phyloP scores from a whole-genome alignment of 768 basidiomycete genomes.

The Lyophyllum decastes region DNA sequence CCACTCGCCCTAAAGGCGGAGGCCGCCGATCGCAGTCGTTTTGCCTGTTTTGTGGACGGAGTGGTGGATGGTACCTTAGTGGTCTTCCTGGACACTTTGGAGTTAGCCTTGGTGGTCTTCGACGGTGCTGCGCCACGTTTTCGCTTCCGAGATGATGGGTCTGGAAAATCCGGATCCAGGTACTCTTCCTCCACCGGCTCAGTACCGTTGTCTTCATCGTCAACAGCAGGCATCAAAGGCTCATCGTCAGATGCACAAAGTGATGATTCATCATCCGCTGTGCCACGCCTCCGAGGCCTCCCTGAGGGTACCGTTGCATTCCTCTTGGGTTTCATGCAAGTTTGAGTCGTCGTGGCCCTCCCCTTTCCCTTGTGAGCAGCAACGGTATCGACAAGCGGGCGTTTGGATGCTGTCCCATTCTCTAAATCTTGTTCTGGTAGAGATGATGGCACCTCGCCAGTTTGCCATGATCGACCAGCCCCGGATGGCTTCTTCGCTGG shows the following conservation, averaged over 20 bases:
- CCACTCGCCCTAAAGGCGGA: constrained; percentile 22
- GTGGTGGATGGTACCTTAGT: constrained; percentile 29
- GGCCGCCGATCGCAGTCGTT: constrained; percentile 39
- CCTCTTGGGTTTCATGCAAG: constrained; percentile 5
- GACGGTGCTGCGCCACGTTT: constrained; percentile 33
- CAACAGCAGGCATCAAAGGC: constrained; percentile 8
- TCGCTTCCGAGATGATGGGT: constrained; percentile 42
- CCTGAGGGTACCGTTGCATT: not conserved
- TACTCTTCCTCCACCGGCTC: constrained; percentile 46
- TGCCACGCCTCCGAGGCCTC: constrained; percentile 16
- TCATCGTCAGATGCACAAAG: constrained; percentile 31
- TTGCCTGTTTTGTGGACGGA: constrained; percentile 33
- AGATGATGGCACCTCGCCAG: constrained; percentile 55
- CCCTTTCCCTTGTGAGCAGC: constrained; percentile 4
- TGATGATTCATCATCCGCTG: constrained; percentile 14
- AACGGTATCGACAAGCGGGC: not conserved
- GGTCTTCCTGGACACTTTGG: constrained; percentile 21
- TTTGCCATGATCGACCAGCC: constrained; percentile 32
- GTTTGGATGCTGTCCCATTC: not conserved
- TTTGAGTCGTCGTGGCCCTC: not conserved
- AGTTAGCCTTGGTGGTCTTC: constrained; percentile 23
- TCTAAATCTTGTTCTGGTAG: constrained; percentile 52
- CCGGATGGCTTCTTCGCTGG: constrained; percentile 1
- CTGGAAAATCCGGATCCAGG: constrained; percentile 29
- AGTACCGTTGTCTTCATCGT: constrained; percentile 33